Percentiles rank a stretch among this genome's conserved stretches.
Conservation (phyloP, 768 basidiomycete genomes). For the Stropharia rugosoannulata region DNA sequence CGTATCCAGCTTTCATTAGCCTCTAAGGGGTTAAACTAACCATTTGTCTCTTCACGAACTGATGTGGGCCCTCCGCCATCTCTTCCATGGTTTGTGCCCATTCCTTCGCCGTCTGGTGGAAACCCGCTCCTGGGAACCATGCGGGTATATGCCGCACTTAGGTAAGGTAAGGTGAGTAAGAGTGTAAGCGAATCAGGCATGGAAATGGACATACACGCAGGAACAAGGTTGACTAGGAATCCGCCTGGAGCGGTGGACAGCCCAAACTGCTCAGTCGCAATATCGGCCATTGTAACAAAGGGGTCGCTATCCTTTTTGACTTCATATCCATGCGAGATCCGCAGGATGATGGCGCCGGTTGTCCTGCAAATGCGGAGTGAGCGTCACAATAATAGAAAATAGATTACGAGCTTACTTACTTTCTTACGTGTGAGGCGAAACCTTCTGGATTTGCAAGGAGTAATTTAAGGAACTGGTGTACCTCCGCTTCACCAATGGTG, state of each 20-base stretch:
- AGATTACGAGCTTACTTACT: constrained; percentile 24
- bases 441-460: constrained; percentile 33
- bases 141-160: constrained; percentile 46
- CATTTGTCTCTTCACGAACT: constrained; percentile 43
- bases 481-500: constrained; percentile 38
- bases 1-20: neutral
- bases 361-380: constrained; percentile 25
- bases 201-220: constrained; percentile 31
- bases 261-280: constrained; percentile 37
- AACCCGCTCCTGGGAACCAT: constrained; percentile 61
- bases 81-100: constrained; percentile 42
- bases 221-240: constrained; percentile 51
- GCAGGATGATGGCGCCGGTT: constrained; percentile 42
- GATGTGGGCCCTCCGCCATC: constrained; percentile 47
- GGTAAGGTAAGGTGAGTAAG: neutral
- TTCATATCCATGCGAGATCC: constrained; percentile 43
- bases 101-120: constrained; percentile 44
- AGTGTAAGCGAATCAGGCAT: neutral
- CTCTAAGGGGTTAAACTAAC: constrained; percentile 24
- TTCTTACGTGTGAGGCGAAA: constrained; percentile 31
- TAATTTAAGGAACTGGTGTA: constrained; percentile 36
- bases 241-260: constrained; percentile 40
- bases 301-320: constrained; percentile 38
- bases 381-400: neutral
- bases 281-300: constrained; percentile 37